A percentile compares a stretch with the other conserved stretches of the same genome.
phyloP scores from a whole-genome alignment of 192 early-diverging fungal genomes.

The Rhizophagus sp. region DNA sequence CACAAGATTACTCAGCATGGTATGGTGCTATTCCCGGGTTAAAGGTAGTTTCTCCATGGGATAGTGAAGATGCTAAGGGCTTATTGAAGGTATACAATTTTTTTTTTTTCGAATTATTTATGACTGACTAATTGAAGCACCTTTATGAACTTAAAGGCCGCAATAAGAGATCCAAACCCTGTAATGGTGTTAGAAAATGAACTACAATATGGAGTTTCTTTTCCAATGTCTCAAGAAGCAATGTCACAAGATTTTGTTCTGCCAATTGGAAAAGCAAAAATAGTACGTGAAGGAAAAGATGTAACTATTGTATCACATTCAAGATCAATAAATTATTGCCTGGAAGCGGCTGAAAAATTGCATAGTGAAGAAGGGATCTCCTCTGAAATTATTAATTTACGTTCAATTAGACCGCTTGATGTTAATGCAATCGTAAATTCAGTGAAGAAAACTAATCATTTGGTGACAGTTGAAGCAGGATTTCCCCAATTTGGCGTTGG shows the following conservation, averaged over 20 bases:
- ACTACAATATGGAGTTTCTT: constrained; percentile 93
- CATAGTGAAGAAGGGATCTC: constrained; percentile 75
- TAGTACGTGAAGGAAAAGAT: constrained; percentile 67
- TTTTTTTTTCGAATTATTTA: neutral
- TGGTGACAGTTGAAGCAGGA: constrained; percentile 94
- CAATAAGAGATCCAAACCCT: constrained; percentile 97
- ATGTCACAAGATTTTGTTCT: constrained; percentile 79
- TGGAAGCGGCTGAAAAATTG: constrained; percentile 88
- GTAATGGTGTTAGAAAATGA: constrained; percentile 97
- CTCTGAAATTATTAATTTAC: constrained; percentile 95
- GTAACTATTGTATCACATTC: constrained; percentile 96
- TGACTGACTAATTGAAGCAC: neutral
- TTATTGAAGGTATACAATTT: constrained; percentile 69
- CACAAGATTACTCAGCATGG: constrained; percentile 98
- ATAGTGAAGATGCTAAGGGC: constrained; percentile 96
- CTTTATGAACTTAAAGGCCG: constrained; percentile 53
- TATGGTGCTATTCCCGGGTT: constrained; percentile 96
- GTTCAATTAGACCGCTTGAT: constrained; percentile 96
- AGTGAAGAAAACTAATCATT: constrained; percentile 97
- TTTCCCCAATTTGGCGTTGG: constrained; percentile 95
- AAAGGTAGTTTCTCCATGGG: constrained; percentile 96
- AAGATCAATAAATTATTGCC: constrained; percentile 76
- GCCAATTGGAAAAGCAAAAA: constrained; percentile 95
- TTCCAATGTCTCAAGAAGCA: constrained; percentile 75
- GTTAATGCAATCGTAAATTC: constrained; percentile 87